phyloP scores from a whole-genome alignment of 192 early-diverging fungal species.

The Linnemannia zychae region DNA sequence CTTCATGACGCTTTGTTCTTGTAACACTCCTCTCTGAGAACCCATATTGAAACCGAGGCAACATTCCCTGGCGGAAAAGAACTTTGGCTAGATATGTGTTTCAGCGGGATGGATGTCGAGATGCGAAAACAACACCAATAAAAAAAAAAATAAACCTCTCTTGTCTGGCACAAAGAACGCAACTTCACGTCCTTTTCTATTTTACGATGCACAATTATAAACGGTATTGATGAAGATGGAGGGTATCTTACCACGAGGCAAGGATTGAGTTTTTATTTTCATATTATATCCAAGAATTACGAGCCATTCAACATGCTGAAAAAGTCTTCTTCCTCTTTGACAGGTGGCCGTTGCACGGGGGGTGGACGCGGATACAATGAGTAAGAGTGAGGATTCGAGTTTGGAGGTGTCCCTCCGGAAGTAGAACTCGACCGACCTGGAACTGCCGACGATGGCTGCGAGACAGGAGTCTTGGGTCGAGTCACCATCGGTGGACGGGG shows the following conservation, averaged over 20 bases:
- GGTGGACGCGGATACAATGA: neutral
- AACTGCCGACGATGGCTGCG: conserved; percentile 1
- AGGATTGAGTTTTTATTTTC: neutral
- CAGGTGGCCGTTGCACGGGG: neutral
- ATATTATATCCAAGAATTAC: neutral
- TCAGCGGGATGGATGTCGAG: neutral
- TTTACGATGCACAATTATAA: no score
- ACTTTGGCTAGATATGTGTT: neutral
- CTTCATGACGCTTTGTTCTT: neutral
- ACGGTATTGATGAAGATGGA: neutral
- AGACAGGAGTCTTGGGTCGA: neutral
- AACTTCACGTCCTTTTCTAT: neutral
- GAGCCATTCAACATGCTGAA: conserved; percentile 48
- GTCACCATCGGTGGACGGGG: neutral
- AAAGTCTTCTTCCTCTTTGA: conserved; percentile 44
- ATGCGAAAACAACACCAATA: neutral
- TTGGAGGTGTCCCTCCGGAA: neutral
- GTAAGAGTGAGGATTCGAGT: neutral
- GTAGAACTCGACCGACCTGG: neutral
- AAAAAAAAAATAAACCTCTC: neutral
- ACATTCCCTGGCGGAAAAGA: neutral
- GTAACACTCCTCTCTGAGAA: neutral
- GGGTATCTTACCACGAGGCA: neutral
- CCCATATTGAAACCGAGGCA: neutral
- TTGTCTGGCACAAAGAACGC: conserved; percentile 2